A percentile compares a stretch with the other conserved stretches of the same genome.
These are phyloP conservation scores for Stromatinia cepivora DNA, from an alignment of 2,329 filamentous ascomycete genomes.

Conservation along the genomic window DNA sequence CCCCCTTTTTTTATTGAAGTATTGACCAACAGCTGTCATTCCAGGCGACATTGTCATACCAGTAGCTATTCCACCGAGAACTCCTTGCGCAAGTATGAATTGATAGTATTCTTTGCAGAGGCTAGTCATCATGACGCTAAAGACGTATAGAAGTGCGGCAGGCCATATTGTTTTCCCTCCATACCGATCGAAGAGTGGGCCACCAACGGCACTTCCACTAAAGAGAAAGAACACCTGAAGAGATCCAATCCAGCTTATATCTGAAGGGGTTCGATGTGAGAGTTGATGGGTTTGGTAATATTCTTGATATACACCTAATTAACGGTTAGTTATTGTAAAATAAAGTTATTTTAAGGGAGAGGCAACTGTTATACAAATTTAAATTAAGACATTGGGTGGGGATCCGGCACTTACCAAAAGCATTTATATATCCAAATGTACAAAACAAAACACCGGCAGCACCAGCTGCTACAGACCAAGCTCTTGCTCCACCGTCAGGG, in stretches of 20 bases:
- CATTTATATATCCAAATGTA: slow-evolving; percentile 50
- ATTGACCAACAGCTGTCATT: slow-evolving; percentile 46
- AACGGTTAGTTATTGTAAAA: not conserved
- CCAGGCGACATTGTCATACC: slow-evolving; percentile 44
- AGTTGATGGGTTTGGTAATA: slow-evolving; percentile 55
- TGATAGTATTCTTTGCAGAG: slow-evolving; percentile 42
- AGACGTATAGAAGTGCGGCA: slow-evolving; percentile 28
- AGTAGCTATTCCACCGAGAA: slow-evolving; percentile 37
- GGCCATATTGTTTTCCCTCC: slow-evolving; percentile 54
- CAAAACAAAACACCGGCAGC: slow-evolving; percentile 47
- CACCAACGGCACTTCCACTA: slow-evolving; percentile 12
- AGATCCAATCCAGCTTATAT: slow-evolving; percentile 20
- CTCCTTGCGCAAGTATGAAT: slow-evolving; percentile 42
- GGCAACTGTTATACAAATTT: not conserved
- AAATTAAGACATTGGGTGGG: not conserved
- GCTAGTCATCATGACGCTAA: slow-evolving; percentile 43
- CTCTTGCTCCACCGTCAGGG: slow-evolving; percentile 54
- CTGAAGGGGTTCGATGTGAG: slow-evolving; percentile 40
- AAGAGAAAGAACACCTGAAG: slow-evolving; percentile 21
- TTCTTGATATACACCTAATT: slow-evolving; percentile 52
- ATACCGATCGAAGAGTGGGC: slow-evolving; percentile 22
- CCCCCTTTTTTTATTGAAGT: slow-evolving; percentile 51
- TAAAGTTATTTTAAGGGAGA: not conserved
- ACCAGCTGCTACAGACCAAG: slow-evolving; percentile 56
- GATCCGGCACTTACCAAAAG: slow-evolving; percentile 31